Conservation (phyloP, 768 basidiomycete genomes). For the Gymnopilus dilepis region DNA sequence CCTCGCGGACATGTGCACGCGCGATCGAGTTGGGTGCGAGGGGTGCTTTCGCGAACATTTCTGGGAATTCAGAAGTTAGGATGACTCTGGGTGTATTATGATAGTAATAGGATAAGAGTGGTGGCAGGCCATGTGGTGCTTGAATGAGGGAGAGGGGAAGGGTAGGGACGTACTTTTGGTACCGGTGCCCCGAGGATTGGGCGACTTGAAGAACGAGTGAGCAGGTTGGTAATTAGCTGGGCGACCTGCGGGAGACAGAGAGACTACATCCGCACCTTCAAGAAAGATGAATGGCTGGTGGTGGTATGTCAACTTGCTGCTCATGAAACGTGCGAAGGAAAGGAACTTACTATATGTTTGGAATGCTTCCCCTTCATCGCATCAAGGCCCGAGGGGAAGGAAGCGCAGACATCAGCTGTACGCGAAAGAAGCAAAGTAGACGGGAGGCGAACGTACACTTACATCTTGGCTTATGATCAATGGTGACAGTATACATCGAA, state of each 20-base stretch:
- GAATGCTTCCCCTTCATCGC: slow-evolving; percentile 77
- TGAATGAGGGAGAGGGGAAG: no score
- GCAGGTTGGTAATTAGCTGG: background rate
- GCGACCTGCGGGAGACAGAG: background rate
- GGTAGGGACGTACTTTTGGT: slow-evolving; percentile 67
- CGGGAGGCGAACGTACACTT: slow-evolving; percentile 57
- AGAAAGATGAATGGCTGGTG: slow-evolving; percentile 74
- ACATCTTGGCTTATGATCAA: slow-evolving; percentile 68
- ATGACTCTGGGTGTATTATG: no score
- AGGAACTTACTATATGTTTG: slow-evolving; percentile 72
- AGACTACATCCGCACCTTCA: slow-evolving; percentile 55
- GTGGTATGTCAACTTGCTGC: no score
- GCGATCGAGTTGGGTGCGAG: slow-evolving; percentile 66
- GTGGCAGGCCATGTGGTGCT: no score
- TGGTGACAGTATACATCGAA: slow-evolving; percentile 72
- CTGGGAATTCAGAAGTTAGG: slow-evolving; percentile 65
- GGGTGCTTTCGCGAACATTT: slow-evolving; percentile 72
- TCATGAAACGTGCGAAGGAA: background rate
- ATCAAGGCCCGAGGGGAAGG: slow-evolving; percentile 72
- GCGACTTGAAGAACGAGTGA: slow-evolving; percentile 67
- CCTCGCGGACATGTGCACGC: slow-evolving; percentile 57
- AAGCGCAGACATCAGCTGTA: no score
- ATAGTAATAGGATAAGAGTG: no score
- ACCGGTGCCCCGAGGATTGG: slow-evolving; percentile 60
- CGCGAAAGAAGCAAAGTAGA: no score